phyloP scores from a whole-genome alignment of 768 basidiomycete species.

The Leucocoprinus leucothites region DNA sequence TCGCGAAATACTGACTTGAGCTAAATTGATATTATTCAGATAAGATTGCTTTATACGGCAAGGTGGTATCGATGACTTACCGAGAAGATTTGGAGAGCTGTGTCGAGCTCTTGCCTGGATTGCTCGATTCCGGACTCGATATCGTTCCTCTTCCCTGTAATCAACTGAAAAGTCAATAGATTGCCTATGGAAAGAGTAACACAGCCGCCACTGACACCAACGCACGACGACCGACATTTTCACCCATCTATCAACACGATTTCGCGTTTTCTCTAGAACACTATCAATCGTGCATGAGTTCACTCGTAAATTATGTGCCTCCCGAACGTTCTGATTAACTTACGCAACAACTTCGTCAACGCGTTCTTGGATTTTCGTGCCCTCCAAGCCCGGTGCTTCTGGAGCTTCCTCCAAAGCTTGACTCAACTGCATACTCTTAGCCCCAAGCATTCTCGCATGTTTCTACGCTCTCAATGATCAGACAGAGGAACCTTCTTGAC shows the following conservation, averaged over 20 bases:
- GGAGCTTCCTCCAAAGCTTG: constrained; percentile 31
- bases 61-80: constrained; percentile 22
- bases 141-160: constrained; percentile 40
- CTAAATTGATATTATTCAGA: not conserved
- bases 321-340: constrained; percentile 16
- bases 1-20: not conserved
- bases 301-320: too few species aligned
- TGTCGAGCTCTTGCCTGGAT: constrained; percentile 40
- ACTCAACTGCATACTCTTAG: constrained; percentile 39
- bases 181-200: constrained; percentile 33
- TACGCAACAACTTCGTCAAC: constrained; percentile 45
- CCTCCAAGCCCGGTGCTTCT: constrained; percentile 34
- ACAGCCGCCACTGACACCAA: constrained; percentile 29
- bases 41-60: not conserved
- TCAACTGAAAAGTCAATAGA: not conserved
- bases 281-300: constrained; percentile 22
- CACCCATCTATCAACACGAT: constrained; percentile 36
- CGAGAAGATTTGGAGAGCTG: constrained; percentile 39
- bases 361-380: constrained; percentile 35
- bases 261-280: constrained; percentile 35
- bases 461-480: constrained; percentile 23
- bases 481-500: not conserved
- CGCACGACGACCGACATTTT: constrained; percentile 3
- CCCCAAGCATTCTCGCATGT: constrained; percentile 38
- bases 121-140: constrained; percentile 43